Evolutionary conservation across 345 rosid species (phyloP).

Genomic region (Trapa incisa): DNA sequence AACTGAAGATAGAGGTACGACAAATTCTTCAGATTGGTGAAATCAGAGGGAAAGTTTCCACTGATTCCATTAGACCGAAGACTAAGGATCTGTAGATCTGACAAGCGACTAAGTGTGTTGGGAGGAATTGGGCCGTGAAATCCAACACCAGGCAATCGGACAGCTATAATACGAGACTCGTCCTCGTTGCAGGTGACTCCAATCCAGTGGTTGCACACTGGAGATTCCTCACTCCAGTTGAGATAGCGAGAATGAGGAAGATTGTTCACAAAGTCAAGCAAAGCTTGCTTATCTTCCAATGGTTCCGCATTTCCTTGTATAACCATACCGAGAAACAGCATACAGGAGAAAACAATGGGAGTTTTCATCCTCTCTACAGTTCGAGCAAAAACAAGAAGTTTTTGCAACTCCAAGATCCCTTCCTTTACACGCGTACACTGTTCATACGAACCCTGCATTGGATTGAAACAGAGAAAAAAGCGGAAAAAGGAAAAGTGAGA

Average conservation of each 20-base stretch:
- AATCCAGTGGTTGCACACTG: conserved; percentile 51
- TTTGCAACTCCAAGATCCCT: conserved; percentile 16
- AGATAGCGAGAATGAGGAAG: conserved; percentile 43
- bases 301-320: conserved; percentile 32
- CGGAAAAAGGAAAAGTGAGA: conserved; percentile 13
- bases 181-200: conserved; percentile 60
- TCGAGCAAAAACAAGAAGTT: conserved; percentile 42
- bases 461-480: conserved; percentile 7
- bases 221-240: conserved; percentile 44
- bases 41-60: conserved; percentile 61
- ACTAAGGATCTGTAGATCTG: conserved; percentile 60
- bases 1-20: conserved; percentile 65
- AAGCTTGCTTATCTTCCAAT: conserved; percentile 57
- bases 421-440: conserved; percentile 2
- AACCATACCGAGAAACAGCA: conserved; percentile 25
- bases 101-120: conserved; percentile 56
- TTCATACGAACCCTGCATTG: conserved; percentile 13
- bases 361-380: conserved; percentile 14
- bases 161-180: conserved; percentile 37
- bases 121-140: conserved; percentile 62
- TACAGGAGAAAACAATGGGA: conserved; percentile 21
- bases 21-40: conserved; percentile 46
- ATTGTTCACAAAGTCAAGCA: conserved; percentile 44
- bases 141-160: conserved; percentile 79
- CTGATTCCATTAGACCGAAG: conserved; percentile 63